Conservation (phyloP, 805 yeast species). For the Candida ulmi region DNA sequence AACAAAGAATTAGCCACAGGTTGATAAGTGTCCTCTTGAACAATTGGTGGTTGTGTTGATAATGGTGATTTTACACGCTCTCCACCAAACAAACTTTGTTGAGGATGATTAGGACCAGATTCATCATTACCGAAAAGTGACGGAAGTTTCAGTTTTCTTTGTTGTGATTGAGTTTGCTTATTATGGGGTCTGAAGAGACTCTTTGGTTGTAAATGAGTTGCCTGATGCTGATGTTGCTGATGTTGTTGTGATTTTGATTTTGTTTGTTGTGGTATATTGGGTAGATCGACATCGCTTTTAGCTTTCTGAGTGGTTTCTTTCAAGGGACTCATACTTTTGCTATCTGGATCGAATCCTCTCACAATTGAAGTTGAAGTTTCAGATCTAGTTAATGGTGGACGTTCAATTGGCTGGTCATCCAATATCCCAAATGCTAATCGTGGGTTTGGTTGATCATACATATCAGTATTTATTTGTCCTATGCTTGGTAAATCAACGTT, state of each 20-base stretch:
- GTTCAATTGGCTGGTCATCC: background rate
- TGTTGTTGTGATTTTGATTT: background rate
- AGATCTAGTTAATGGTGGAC: constrained; percentile 14
- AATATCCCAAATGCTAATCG: constrained; percentile 23
- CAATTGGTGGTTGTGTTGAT: background rate
- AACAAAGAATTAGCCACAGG: background rate
- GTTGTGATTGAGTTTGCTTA: background rate
- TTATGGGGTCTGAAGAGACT: constrained; percentile 5
- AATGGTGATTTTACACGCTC: background rate
- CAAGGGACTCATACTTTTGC: background rate
- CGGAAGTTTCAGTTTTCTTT: background rate
- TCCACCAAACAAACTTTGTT: background rate
- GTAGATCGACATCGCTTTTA: too few relatives aligned
- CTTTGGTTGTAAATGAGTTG: background rate
- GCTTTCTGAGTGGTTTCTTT: background rate
- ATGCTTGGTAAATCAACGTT: constrained; percentile 11
- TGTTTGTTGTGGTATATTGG: constrained; percentile 1
- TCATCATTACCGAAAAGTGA: background rate
- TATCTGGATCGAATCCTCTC: constrained; percentile 23
- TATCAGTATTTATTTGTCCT: constrained; percentile 13
- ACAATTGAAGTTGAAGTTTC: constrained; percentile 24
- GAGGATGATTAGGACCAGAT: background rate
- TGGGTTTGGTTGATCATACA: constrained; percentile 25
- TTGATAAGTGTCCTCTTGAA: background rate
- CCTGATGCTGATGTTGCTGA: too few relatives aligned